phyloP scores from a whole-genome alignment of 1,284 basidiomycete species.

The Tylopilus sp. region DNA sequence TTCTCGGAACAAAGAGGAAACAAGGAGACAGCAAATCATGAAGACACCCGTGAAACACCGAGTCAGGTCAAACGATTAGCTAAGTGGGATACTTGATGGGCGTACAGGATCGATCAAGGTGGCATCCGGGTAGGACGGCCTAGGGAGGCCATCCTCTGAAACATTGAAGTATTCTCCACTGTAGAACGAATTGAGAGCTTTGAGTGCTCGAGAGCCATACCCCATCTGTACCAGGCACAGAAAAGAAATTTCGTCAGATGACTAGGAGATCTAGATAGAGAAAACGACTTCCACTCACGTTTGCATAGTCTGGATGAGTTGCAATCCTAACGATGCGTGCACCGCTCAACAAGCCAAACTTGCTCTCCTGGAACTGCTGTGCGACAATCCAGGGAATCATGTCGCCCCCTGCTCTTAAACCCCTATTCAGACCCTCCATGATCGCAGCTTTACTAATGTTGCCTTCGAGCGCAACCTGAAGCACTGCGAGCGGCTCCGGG shows the following conservation, averaged over 20 bases:
- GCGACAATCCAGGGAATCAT: constrained; percentile 98
- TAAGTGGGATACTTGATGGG: constrained; percentile 7
- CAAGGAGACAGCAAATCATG: neutral
- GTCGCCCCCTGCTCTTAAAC: constrained; percentile 86
- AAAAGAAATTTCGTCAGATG: neutral
- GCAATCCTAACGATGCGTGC: constrained; percentile 93
- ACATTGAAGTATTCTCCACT: constrained; percentile 89
- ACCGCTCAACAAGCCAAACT: constrained; percentile 90
- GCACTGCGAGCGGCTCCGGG: constrained; percentile 91
- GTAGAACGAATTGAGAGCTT: constrained; percentile 88
- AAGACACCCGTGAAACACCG: neutral
- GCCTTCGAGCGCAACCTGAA: constrained; percentile 96
- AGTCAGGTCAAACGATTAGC: constrained; percentile 5
- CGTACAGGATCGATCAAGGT: constrained; percentile 59
- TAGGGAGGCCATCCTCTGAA: constrained; percentile 58
- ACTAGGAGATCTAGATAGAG: neutral
- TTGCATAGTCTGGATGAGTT: constrained; percentile 94
- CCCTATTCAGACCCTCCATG: constrained; percentile 80
- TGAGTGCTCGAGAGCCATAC: constrained; percentile 90
- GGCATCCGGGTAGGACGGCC: constrained; percentile 61
- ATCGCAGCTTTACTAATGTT: constrained; percentile 87
- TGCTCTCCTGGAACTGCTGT: constrained; percentile 95
- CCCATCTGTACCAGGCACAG: constrained; percentile 73
- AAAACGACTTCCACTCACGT: constrained; percentile 45
- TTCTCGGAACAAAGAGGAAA: constrained; percentile 16